Evolutionary conservation across 306 rosid species (phyloP).

Genomic region (Fagus sylvatica): DNA sequence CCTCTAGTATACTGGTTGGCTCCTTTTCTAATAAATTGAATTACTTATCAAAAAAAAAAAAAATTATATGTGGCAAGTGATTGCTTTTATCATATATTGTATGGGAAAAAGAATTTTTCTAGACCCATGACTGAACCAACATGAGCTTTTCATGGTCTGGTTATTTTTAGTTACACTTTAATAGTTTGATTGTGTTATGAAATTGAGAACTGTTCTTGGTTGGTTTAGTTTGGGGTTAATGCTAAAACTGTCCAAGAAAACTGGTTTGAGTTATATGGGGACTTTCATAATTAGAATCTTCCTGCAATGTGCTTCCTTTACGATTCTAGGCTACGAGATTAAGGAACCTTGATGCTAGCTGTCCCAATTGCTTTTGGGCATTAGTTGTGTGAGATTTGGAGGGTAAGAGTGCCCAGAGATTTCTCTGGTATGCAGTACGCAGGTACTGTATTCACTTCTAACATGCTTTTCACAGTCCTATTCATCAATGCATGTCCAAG

Average conservation of each 20-base stretch:
- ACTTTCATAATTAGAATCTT: background rate
- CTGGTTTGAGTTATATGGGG: background rate
- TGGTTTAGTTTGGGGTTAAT: slow-evolving; percentile 2
- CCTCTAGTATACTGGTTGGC: too few relatives aligned
- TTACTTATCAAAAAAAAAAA: too few relatives aligned
- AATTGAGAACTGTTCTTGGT: slow-evolving; percentile 16
- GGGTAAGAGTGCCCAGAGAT: slow-evolving; percentile 14
- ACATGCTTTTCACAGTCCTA: background rate
- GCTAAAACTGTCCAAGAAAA: slow-evolving; percentile 6
- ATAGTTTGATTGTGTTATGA: slow-evolving; percentile 26
- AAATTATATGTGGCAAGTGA: too few relatives aligned
- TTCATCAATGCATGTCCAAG: slow-evolving; percentile 16
- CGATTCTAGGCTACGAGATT: background rate
- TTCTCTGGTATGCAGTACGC: slow-evolving; percentile 21
- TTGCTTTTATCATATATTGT: too few relatives aligned
- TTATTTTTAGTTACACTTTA: slow-evolving; percentile 21
- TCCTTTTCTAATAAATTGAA: too few relatives aligned
- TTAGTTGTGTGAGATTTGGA: slow-evolving; percentile 27
- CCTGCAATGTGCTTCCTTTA: background rate
- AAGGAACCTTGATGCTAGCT: slow-evolving; percentile 23
- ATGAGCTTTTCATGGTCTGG: slow-evolving; percentile 6
- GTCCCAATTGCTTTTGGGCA: slow-evolving; percentile 22
- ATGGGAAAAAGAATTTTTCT: too few relatives aligned
- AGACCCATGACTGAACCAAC: background rate
- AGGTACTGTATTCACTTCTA: slow-evolving; percentile 3